Evolutionary conservation across 1,284 basidiomycete species (phyloP), one percentile per base, ranked within the genome.

Genomic region (Cerioporus squamosus): DNA sequence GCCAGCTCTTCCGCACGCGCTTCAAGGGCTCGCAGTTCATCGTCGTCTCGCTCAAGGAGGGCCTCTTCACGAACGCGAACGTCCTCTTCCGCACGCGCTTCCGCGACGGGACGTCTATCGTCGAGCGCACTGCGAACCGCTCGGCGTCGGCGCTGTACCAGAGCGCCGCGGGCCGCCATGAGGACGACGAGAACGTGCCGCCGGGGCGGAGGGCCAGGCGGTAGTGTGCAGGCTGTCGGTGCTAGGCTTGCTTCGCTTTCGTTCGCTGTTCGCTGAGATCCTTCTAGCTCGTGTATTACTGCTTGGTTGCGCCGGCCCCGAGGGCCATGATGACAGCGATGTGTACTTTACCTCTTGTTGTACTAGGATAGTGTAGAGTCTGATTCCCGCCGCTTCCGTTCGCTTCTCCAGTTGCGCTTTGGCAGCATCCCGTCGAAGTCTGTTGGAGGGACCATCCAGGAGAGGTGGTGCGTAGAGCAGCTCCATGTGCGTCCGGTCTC

Each of bases 21-120:
- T 99, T 99, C 84, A 94, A 94, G 75, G 97, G 97, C 46, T 92
- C 91, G 18, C 97, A 98, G 73, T 98, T 99, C 76, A 98, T 98
- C 70, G 97, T 99, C 49, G 97, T 99, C 53, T 95, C 91, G 40
- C 81, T 99, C 60, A 99, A 99, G 76, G 97, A 99, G 70, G 97
- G 97, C 3, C 79, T 97, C 53, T 99, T 99, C 78, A 96, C 94
- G 12, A 98, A 99, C 69, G 97, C 97, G 24, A 99, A 98, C 68
- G 96, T 98, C 18, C 79, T 99, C 48, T 99, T 98, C 83, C 84
- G 90, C 47, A 94, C 97, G 26, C 81, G 91, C 59, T 97, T 98
- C 80, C 81, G 94, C 45, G 95, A 98, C 70, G 95, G 95, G 5
- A 97, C 95, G 5, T 93, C 90, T 51, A 82, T 97, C 47, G 94